Conservation (phyloP, 306 rosid genomes). For the Benincasa hispida region DNA sequence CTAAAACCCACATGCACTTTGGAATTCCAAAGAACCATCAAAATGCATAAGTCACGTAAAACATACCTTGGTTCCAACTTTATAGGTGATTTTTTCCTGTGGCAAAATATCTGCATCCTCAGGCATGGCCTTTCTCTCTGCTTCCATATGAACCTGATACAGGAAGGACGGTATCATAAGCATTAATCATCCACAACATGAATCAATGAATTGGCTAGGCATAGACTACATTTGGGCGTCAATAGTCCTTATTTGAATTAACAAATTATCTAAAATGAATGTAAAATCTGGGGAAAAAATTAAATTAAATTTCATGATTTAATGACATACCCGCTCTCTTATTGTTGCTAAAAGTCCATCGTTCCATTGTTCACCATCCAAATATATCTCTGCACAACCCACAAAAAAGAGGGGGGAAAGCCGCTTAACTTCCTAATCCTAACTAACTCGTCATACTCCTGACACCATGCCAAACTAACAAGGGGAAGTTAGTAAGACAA, state of each 20-base stretch:
- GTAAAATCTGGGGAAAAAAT: not conserved
- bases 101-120: slow-evolving; percentile 39
- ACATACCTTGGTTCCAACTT: slow-evolving; percentile 80
- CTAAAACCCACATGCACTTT: not conserved
- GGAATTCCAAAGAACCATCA: not conserved
- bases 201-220: slow-evolving; percentile 11
- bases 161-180: not conserved
- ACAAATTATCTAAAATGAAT: not conserved
- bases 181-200: slow-evolving; percentile 16
- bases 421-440: not conserved
- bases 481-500: not conserved
- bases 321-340: slow-evolving; percentile 67
- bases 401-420: slow-evolving; percentile 2
- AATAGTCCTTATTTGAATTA: not conserved
- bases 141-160: slow-evolving; percentile 91
- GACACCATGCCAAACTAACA: not conserved
- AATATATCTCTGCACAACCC: slow-evolving; percentile 33
- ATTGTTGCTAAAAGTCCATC: slow-evolving; percentile 88
- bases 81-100: slow-evolving; percentile 64
- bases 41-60: not conserved
- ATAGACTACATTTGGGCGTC: not conserved
- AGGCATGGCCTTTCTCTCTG: slow-evolving; percentile 63
- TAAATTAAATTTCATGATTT: not conserved
- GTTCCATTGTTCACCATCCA: slow-evolving; percentile 83
- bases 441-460: not conserved